Evolutionary conservation across 805 yeast species (phyloP).

Genomic region (Saccharomycopsis sp.): DNA sequence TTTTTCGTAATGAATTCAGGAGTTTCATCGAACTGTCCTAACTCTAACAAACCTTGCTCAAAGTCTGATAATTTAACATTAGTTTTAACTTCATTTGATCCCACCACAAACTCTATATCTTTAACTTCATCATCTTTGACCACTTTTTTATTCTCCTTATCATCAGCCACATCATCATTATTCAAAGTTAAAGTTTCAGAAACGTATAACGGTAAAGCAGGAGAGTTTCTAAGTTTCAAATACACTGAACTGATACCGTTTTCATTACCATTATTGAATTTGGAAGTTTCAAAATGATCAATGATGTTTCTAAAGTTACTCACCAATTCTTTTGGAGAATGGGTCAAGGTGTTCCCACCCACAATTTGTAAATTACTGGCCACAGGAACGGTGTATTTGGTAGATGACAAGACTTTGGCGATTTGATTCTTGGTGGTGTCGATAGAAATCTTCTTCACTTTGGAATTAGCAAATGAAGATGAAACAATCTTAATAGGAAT

Average conservation of each 20-base stretch:
- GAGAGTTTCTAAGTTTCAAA: conserved; percentile 61
- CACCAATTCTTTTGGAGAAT: background rate
- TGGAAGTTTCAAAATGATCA: conserved; percentile 29
- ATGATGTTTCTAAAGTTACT: conserved; percentile 52
- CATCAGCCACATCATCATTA: conserved; percentile 27
- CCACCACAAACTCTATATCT: conserved; percentile 20
- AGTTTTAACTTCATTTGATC: conserved; percentile 24
- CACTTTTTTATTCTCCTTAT: conserved; percentile 19
- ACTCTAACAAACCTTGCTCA: conserved; percentile 75
- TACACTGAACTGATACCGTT: conserved; percentile 43
- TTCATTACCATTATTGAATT: conserved; percentile 6
- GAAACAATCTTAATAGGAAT: conserved; percentile 44
- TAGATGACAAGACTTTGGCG: conserved; percentile 43
- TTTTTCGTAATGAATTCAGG: conserved; percentile 51
- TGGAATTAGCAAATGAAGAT: conserved; percentile 18
- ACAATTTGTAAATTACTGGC: conserved; percentile 58
- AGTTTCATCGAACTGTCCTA: conserved; percentile 64
- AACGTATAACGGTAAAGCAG: conserved; percentile 75
- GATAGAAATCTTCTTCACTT: conserved; percentile 33
- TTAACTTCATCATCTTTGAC: conserved; percentile 20
- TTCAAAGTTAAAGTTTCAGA: conserved; percentile 31
- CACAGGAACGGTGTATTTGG: conserved; percentile 59
- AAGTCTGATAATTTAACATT: conserved; percentile 42
- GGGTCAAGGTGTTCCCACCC: conserved; percentile 49
- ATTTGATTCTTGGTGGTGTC: conserved; percentile 49